These are phyloP conservation scores for Byssothecium circinans DNA, from an alignment of 2,329 filamentous ascomycete species.

Conservation along the genomic window DNA sequence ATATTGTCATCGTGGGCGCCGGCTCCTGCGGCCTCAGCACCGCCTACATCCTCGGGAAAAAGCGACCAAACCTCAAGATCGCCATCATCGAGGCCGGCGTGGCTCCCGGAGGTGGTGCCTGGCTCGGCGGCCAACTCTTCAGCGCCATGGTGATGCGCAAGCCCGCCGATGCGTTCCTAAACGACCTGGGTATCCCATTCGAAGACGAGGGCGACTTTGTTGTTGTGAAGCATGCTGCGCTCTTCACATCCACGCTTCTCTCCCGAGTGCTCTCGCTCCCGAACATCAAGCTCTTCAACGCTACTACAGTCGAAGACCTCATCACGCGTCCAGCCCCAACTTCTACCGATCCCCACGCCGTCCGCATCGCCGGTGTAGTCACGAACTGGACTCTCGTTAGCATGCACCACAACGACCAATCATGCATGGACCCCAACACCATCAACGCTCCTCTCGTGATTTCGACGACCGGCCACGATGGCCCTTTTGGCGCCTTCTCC, in stretches of 20 bases:
- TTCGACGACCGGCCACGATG: slow-evolving; percentile 89
- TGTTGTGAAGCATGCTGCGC: slow-evolving; percentile 86
- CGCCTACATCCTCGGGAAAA: slow-evolving; percentile 80
- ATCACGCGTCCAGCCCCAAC: slow-evolving; percentile 69
- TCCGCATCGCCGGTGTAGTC: slow-evolving; percentile 84
- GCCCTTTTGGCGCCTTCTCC: slow-evolving; percentile 85
- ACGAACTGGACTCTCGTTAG: slow-evolving; percentile 94
- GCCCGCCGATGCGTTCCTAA: slow-evolving; percentile 82
- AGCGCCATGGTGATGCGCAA: slow-evolving; percentile 94
- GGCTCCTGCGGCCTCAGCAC: slow-evolving; percentile 85
- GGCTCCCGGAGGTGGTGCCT: slow-evolving; percentile 80
- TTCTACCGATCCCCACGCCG: slow-evolving; percentile 48
- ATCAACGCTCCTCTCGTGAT: slow-evolving; percentile 90
- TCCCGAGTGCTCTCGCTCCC: slow-evolving; percentile 80
- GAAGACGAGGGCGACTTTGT: slow-evolving; percentile 89
- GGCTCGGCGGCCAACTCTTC: slow-evolving; percentile 93
- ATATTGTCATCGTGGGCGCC: slow-evolving; percentile 90
- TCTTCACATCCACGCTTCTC: slow-evolving; percentile 87
- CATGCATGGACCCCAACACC: slow-evolving; percentile 96
- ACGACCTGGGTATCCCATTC: slow-evolving; percentile 78
- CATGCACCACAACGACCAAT: slow-evolving; percentile 73
- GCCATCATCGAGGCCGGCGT: slow-evolving; percentile 88
- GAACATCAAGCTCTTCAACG: slow-evolving; percentile 96
- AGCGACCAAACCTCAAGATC: slow-evolving; percentile 87
- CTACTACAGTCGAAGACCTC: slow-evolving; percentile 86